Conservation (phyloP, 2,329 filamentous ascomycete species). For the Fusarium cyanostomum region DNA sequence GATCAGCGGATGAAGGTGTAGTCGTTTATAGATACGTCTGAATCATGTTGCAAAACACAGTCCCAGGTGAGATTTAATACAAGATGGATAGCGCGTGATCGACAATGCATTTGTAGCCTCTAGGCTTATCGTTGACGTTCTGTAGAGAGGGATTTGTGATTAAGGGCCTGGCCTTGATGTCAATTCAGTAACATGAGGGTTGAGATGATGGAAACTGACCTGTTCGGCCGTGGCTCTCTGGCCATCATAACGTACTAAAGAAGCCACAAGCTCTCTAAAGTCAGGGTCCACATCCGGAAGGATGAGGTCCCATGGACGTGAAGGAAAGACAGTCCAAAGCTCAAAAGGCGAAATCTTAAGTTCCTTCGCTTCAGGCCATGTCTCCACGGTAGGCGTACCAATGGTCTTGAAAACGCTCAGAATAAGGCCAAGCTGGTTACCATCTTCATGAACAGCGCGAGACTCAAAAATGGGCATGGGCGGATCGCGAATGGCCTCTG, state of each 20-base stretch:
- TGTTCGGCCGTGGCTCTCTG: constrained; percentile 71
- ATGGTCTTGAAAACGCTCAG: constrained; percentile 91
- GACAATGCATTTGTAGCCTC: not conserved
- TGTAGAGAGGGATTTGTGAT: constrained; percentile 27
- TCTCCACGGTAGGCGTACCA: constrained; percentile 81
- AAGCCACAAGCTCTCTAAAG: constrained; percentile 72
- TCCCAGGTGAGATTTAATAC: too few relatives aligned
- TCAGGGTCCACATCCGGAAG: constrained; percentile 67
- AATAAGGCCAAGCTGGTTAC: constrained; percentile 90
- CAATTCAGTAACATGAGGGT: not conserved
- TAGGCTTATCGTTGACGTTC: not conserved
- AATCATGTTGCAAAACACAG: too few relatives aligned
- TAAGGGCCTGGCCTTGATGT: constrained; percentile 33
- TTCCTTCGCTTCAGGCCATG: constrained; percentile 80
- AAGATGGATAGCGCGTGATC: too few relatives aligned
- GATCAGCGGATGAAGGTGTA: not conserved
- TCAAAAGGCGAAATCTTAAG: constrained; percentile 86
- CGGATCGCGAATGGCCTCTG: constrained; percentile 71
- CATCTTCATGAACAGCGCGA: constrained; percentile 75
- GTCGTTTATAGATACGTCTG: not conserved
- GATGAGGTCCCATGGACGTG: constrained; percentile 73
- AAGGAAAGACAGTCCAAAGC: constrained; percentile 81
- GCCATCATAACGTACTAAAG: constrained; percentile 78
- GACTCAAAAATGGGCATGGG: constrained; percentile 81
- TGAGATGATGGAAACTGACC: constrained; percentile 36